Base-by-base conservation (phyloP, 1,139 yeast species). In the Protomyces arabidopsidicola region DNA sequence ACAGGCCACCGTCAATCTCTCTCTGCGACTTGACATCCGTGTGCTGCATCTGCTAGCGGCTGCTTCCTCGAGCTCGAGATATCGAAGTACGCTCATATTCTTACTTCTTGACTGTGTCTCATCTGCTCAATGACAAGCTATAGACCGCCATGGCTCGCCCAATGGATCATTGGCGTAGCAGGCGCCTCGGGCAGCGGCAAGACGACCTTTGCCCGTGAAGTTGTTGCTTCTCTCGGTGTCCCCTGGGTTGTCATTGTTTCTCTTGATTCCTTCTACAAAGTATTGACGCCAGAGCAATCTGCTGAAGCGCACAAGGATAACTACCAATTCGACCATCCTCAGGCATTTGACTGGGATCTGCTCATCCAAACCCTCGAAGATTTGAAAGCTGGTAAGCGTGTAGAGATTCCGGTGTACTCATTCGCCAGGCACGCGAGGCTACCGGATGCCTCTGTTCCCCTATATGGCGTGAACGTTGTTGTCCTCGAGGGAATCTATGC, bases 231-330 rank as follows among this genome's bases (percentile, higher is more conserved):
- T 67, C 81, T 91, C 69, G 81, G 75, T 65, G 76, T 90, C 65
- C 98, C 98, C 0, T 91, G 98, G 97, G 90, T 98, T 0, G 91
- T 93, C n/a, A 78, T 93, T 66, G 75, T 93, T 45, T 88, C 97
- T 1, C 81, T 90, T 77, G 98, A 93, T 73, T 91, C 93, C 75
- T 93, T 91, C 73, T 93, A 93, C 76, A 84, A 82, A 64, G 93
- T 95, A 0, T 77, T 93, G 69, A 80, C 78, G 0, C 75, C 75
- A 1, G 91, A 84, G 55, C 83, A 89, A 69, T 79, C 87, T 38
- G 71, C 78, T 63, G 73, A 71, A 64, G 98, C 98, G 0, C 87
- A 86, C 73, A 75, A 77, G 16, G 75, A 76, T 69, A 83, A 89
- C 69, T 88, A 81, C 73, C 98, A 93, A 74, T 90, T 93, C 71